A percentile compares a stretch with the other conserved stretches of the same genome.
phyloP scores from a whole-genome alignment of 306 rosid species.

The Ormosia emarginata region DNA sequence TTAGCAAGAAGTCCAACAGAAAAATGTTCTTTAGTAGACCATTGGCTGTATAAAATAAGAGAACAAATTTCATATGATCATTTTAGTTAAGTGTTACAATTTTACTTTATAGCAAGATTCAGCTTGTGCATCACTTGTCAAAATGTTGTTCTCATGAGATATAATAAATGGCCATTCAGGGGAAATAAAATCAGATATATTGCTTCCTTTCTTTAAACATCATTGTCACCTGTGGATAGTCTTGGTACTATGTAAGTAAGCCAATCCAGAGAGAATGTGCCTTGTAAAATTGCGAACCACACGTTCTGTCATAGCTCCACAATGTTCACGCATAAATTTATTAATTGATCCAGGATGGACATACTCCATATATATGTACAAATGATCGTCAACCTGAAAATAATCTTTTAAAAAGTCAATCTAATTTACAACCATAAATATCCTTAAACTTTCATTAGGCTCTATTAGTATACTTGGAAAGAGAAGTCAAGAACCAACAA shows the following conservation, averaged over 20 bases:
- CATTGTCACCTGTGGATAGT: constrained; percentile 78
- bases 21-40: constrained; percentile 2
- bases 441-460: neutral
- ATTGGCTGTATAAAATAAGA: neutral
- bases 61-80: neutral
- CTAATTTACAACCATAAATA: neutral
- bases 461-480: neutral
- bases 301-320: constrained; percentile 76
- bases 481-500: neutral
- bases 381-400: constrained; percentile 65
- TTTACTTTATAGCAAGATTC: neutral
- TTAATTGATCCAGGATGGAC: constrained; percentile 82
- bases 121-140: neutral
- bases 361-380: constrained; percentile 88
- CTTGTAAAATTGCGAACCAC: constrained; percentile 82
- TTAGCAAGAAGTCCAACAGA: neutral
- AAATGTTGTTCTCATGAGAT: constrained; percentile 1
- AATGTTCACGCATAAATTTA: constrained; percentile 68
- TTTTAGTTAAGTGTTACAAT: neutral
- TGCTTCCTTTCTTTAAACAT: constrained; percentile 9
- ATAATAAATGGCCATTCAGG: neutral
- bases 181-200: neutral
- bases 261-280: constrained; percentile 82
- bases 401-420: neutral
- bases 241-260: constrained; percentile 66